phyloP scores from a whole-genome alignment of 495 filamentous ascomycete species.

The Parathielavia appendiculata region DNA sequence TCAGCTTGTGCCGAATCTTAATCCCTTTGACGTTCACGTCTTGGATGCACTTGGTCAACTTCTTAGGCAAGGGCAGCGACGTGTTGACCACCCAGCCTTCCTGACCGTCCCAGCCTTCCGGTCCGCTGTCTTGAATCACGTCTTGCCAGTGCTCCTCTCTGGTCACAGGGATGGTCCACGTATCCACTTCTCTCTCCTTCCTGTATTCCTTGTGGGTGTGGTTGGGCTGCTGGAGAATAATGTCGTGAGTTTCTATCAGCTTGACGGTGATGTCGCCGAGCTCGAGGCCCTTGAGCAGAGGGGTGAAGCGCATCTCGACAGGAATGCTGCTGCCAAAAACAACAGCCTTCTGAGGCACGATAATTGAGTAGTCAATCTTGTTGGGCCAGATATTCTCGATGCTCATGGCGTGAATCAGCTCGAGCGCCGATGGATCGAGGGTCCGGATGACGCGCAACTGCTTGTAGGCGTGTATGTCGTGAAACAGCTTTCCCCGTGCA shows the following conservation, averaged over 20 bases:
- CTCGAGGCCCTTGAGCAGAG: constrained; percentile 78
- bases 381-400: constrained; percentile 92
- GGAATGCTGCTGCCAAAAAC: constrained; percentile 81
- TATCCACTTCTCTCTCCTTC: constrained; percentile 55
- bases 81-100: constrained; percentile 69
- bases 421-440: constrained; percentile 70
- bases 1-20: constrained; percentile 81
- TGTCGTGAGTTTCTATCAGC: constrained; percentile 72
- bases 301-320: constrained; percentile 73
- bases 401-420: constrained; percentile 84
- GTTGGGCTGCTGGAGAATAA: constrained; percentile 49
- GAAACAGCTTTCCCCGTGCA: constrained; percentile 69
- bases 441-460: constrained; percentile 85
- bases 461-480: constrained; percentile 71
- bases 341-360: constrained; percentile 82
- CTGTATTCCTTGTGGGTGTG: constrained; percentile 54
- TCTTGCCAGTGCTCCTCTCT: constrained; percentile 57
- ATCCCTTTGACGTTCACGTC: constrained; percentile 78
- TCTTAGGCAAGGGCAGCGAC: constrained; percentile 67
- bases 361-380: constrained; percentile 89
- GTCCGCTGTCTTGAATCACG: constrained; percentile 62
- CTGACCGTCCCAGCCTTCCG: constrained; percentile 68
- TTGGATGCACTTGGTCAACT: constrained; percentile 73
- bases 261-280: constrained; percentile 71
- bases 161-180: constrained; percentile 57